A percentile compares a stretch with the other conserved stretches of the same genome.
phyloP scores from a whole-genome alignment of 768 basidiomycete genomes.

The Mycena galopus region DNA sequence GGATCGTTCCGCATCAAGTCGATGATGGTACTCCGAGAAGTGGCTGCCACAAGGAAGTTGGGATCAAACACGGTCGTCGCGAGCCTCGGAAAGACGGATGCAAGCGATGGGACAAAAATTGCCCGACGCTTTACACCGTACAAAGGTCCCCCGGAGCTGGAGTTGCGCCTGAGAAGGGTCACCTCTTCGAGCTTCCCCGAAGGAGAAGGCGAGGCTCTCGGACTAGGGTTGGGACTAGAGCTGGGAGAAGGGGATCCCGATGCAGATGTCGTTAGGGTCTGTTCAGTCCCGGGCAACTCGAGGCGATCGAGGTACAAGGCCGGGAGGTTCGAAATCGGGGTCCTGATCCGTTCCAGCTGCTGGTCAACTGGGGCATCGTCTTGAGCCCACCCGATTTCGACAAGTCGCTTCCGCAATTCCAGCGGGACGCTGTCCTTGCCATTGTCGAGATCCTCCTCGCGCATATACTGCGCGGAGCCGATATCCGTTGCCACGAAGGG shows the following conservation, averaged over 20 bases:
- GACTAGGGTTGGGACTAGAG: slow-evolving; percentile 49
- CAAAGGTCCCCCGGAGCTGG: slow-evolving; percentile 62
- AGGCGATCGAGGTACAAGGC: slow-evolving; percentile 67
- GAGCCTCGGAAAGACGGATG: slow-evolving; percentile 66
- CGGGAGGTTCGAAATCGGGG: slow-evolving; percentile 77
- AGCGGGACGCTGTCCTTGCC: slow-evolving; percentile 67
- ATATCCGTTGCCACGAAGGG: slow-evolving; percentile 83
- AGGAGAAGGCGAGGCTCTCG: slow-evolving; percentile 43
- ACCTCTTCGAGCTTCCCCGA: slow-evolving; percentile 44
- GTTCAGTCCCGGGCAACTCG: slow-evolving; percentile 48
- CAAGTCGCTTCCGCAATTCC: slow-evolving; percentile 74
- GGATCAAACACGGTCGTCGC: slow-evolving; percentile 65
- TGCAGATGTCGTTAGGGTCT: slow-evolving; percentile 27
- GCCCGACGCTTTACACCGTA: slow-evolving; percentile 69
- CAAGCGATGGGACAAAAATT: slow-evolving; percentile 74
- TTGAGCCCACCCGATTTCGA: slow-evolving; percentile 82
- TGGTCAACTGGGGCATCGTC: slow-evolving; percentile 69
- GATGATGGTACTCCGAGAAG: slow-evolving; percentile 68
- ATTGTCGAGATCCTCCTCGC: slow-evolving; percentile 65
- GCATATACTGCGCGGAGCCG: slow-evolving; percentile 71
- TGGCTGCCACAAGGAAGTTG: slow-evolving; percentile 65
- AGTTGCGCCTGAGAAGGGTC: slow-evolving; percentile 66
- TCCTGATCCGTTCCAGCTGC: slow-evolving; percentile 68
- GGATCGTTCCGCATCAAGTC: slow-evolving; percentile 85
- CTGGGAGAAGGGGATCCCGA: slow-evolving; percentile 43